Conservation (phyloP, 768 basidiomycete species). For the Daedalea quercina region DNA sequence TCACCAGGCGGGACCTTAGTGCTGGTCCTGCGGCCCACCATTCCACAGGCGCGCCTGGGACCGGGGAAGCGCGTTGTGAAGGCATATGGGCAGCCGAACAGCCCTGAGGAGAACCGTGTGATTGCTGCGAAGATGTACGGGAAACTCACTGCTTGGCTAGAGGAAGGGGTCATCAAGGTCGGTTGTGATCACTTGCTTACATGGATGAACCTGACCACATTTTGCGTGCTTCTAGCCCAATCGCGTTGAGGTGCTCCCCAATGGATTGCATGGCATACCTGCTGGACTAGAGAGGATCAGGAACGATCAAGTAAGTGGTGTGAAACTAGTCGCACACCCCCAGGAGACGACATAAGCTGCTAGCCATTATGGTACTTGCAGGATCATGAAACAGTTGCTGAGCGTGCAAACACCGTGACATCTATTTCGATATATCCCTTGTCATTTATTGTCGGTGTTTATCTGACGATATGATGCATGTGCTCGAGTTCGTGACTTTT, state of each 20-base stretch:
- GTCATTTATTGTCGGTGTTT: too few species aligned
- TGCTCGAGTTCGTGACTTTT: too few species aligned
- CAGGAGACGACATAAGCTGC: too few species aligned
- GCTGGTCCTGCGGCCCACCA: conserved; percentile 8
- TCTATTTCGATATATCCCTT: too few species aligned
- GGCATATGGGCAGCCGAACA: conserved; percentile 5
- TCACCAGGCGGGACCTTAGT: conserved; percentile 13
- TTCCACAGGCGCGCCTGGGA: conserved; percentile 1
- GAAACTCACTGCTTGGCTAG: conserved; percentile 11
- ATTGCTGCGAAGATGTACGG: conserved; percentile 12
- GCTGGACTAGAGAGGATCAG: conserved; percentile 16
- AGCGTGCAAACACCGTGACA: too few species aligned
- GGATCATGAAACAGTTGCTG: too few species aligned
- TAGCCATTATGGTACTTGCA: too few species aligned
- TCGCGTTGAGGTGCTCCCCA: conserved; percentile 19
- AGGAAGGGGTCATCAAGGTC: conserved; percentile 16
- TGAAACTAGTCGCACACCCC: conserved; percentile 20
- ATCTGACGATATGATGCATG: too few species aligned
- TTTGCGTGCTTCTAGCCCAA: conserved; percentile 17
- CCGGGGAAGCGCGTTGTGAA: conserved; percentile 9
- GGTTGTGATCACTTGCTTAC: background rate
- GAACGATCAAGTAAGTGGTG: conserved; percentile 17
- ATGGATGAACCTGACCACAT: conserved; percentile 10
- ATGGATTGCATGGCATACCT: conserved; percentile 16
- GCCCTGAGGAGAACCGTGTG: conserved; percentile 4